Conservation (phyloP, 1,284 basidiomycete genomes). For the Lignosus rhinocerotis region DNA sequence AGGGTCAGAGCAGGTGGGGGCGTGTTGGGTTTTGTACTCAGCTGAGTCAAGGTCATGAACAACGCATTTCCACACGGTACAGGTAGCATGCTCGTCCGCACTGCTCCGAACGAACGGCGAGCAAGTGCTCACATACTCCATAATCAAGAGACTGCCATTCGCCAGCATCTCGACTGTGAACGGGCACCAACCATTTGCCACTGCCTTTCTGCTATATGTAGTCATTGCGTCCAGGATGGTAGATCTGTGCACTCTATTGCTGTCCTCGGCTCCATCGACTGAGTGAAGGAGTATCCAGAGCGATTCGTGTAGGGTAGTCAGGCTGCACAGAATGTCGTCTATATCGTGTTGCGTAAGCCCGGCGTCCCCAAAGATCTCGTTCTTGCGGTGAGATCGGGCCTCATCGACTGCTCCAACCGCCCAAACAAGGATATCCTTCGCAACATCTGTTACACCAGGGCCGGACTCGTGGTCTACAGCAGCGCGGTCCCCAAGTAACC, state of each 20-base stretch:
- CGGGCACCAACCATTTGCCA: background rate
- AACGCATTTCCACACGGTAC: constrained; percentile 1
- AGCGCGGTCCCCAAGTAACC: background rate
- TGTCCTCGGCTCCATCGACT: background rate
- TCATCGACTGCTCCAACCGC: background rate
- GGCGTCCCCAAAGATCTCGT: background rate
- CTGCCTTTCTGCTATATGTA: background rate
- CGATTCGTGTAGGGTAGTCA: background rate
- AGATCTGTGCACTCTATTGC: too few relatives aligned
- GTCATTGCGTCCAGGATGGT: background rate
- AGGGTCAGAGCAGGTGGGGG: background rate
- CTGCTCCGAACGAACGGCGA: background rate
- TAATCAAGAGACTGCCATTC: background rate
- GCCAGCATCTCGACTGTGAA: background rate
- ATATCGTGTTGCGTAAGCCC: background rate
- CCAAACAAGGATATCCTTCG: background rate
- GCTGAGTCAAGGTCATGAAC: background rate
- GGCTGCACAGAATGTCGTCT: background rate
- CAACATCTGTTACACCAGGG: background rate
- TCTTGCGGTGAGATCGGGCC: too few relatives aligned
- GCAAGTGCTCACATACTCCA: background rate
- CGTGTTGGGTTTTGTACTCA: constrained; percentile 2
- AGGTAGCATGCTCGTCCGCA: background rate
- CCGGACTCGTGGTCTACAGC: background rate
- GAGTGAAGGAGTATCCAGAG: background rate